Conservation (phyloP, 2,329 filamentous ascomycete species). For the Scleromitrula shiraiana region DNA sequence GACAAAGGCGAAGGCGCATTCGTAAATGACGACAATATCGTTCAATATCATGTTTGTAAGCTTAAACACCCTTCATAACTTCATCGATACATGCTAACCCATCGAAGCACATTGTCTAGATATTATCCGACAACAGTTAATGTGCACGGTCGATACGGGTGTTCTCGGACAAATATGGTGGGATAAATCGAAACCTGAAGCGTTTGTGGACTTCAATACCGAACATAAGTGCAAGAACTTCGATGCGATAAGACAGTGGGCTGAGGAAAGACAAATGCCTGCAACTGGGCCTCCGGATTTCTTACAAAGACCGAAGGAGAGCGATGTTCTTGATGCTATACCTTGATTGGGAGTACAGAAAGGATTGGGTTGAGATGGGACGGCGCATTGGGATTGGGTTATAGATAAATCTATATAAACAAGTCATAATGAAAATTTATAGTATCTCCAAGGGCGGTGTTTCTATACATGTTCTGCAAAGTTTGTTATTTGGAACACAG, state of each 20-base stretch:
- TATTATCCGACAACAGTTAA: slow-evolving; percentile 46
- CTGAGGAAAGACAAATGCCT: slow-evolving; percentile 38
- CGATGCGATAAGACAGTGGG: slow-evolving; percentile 43
- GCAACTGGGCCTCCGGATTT: slow-evolving; percentile 23
- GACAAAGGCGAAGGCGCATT: slow-evolving; percentile 39
- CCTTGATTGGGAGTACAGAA: too few species aligned
- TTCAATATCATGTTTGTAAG: slow-evolving; percentile 43
- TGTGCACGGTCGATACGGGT: slow-evolving; percentile 45
- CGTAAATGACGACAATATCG: slow-evolving; percentile 39
- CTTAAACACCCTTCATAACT: slow-evolving; percentile 11
- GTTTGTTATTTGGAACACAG: too few species aligned
- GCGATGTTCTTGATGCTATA: slow-evolving; percentile 13
- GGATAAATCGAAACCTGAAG: slow-evolving; percentile 32
- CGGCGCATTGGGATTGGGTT: neutral
- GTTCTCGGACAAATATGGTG: slow-evolving; percentile 49
- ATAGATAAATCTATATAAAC: neutral
- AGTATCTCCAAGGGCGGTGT: too few species aligned
- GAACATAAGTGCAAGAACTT: slow-evolving; percentile 46
- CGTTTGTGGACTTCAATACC: slow-evolving; percentile 48
- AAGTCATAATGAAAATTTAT: neutral
- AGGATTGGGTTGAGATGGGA: neutral
- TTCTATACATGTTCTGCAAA: too few species aligned
- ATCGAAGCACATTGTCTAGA: slow-evolving; percentile 44
- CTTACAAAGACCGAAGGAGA: slow-evolving; percentile 19
- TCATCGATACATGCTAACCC: neutral